Percentiles rank a stretch among this genome's conserved stretches.
Evolutionary conservation across 306 rosid genomes (phyloP).

Genomic region (Begonia masoniana): DNA sequence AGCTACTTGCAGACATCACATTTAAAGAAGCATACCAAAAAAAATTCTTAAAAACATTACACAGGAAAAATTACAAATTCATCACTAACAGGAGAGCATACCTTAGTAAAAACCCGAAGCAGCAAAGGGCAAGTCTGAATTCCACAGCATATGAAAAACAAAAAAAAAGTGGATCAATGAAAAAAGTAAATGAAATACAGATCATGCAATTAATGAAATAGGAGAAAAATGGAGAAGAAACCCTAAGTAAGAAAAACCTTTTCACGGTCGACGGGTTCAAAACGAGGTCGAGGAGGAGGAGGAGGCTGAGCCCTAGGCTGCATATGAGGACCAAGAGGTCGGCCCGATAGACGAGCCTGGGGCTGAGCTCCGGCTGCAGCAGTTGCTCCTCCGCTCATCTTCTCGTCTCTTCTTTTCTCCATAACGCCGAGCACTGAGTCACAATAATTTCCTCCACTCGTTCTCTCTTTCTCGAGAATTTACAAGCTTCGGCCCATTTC

Average conservation of each 20-base stretch:
- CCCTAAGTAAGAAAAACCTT: slow-evolving; percentile 14
- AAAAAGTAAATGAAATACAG: not conserved
- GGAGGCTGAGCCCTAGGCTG: slow-evolving; percentile 29
- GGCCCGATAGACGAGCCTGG: slow-evolving; percentile 15
- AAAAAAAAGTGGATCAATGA: not conserved
- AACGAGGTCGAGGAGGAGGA: slow-evolving; percentile 21
- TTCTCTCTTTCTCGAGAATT: too few species aligned
- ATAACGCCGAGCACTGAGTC: slow-evolving; percentile 7
- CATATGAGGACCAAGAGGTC: slow-evolving; percentile 19
- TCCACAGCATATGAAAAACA: not conserved
- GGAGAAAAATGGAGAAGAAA: not conserved
- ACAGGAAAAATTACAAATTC: not conserved
- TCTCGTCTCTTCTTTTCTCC: slow-evolving; percentile 39
- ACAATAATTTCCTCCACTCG: not conserved
- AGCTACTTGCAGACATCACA: not conserved
- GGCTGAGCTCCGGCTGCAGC: slow-evolving; percentile 6
- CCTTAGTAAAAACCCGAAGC: slow-evolving; percentile 91
- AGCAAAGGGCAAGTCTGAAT: slow-evolving; percentile 83
- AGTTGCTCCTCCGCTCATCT: slow-evolving; percentile 17
- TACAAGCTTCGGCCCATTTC: too few species aligned
- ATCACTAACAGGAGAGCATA: slow-evolving; percentile 5
- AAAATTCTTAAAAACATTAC: not conserved
- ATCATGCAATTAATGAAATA: not conserved
- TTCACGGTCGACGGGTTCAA: slow-evolving; percentile 40
- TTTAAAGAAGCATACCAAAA: not conserved